Evolutionary conservation across 768 basidiomycete species (phyloP), one percentile per base, ranked within the genome.

Genomic region (Imleria badia): DNA sequence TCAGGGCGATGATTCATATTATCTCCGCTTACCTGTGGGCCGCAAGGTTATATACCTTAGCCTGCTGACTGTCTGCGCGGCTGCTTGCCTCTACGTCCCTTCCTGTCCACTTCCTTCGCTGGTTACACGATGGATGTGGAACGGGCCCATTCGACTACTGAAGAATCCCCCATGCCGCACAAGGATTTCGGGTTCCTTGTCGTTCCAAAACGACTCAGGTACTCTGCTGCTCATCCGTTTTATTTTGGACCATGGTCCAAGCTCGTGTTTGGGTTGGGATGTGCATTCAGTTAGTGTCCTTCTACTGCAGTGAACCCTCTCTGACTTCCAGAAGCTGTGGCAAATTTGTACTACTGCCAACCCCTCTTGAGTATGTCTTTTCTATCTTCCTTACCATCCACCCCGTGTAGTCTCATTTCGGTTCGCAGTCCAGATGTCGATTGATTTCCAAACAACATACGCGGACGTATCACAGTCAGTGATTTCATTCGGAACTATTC

Each of bases 291-390:
- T 65, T 13, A 43, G 63, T 62, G 9, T 20, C 45, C 14, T 13
- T 13, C 43, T 23, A 8, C 19, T 8, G 22, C 35, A 19, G 23
- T 4, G 9, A 23, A 29, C 9, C 1, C n/a, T 39, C 13, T 34
- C 57, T 65, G n/a, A 62, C 51, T 3, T 48, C 35, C 13, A 11
- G 41, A 56, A 64, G 63, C 54, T 47, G 84, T 84, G 23, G 79
- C 83, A 14, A 92, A 91, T 64, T 66, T 92, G 47, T 93, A 91
- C 64, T 93, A 91, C 59, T 87, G 84, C 55, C 87, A 90, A 69
- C 91, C 90, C 4, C 70, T 93, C 56, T 73, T 91, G 10, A 87
- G 89, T 83, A 62, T 57, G 78, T 73, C 58, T 29, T 22, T 7
- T 26, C 11, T 20, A 1, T 30, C 42, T 14, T 11, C 20, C 12